These are phyloP conservation scores for Blastomyces silverae DNA, from an alignment of 2,329 filamentous ascomycete species.

Conservation along the genomic window DNA sequence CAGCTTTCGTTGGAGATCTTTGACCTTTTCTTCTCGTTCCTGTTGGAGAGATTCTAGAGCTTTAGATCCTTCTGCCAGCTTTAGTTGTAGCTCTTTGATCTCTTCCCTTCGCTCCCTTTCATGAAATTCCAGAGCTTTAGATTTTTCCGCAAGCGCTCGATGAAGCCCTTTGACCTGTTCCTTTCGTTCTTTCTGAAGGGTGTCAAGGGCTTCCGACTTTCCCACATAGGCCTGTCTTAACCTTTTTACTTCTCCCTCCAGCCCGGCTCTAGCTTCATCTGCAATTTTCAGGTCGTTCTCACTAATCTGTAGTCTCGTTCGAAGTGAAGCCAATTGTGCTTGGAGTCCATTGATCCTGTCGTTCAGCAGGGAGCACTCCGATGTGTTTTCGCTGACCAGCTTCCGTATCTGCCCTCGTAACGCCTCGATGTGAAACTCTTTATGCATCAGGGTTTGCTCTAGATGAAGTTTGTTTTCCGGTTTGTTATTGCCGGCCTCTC, in stretches of 20 bases:
- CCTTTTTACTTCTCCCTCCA: not conserved
- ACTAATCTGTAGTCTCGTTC: not conserved
- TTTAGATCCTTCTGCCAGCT: not conserved
- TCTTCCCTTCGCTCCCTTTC: not conserved
- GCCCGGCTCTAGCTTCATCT: not conserved
- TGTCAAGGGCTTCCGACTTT: not conserved
- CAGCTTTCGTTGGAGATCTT: not conserved
- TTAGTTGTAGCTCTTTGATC: not conserved
- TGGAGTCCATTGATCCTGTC: slow-evolving; percentile 1
- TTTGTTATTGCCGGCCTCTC: not conserved
- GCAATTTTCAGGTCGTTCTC: not conserved
- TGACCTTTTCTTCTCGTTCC: not conserved
- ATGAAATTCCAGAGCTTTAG: not conserved
- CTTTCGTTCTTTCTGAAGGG: not conserved
- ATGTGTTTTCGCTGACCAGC: slow-evolving; percentile 2
- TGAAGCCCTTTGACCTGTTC: not conserved
- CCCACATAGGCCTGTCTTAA: no score
- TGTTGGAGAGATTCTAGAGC: not conserved
- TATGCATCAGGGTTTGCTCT: slow-evolving; percentile 10
- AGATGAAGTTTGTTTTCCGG: slow-evolving; percentile 6
- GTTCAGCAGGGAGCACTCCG: not conserved
- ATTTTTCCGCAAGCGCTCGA: not conserved
- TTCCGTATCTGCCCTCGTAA: slow-evolving; percentile 8
- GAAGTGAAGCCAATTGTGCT: not conserved
- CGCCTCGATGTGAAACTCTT: slow-evolving; percentile 12